Evolutionary conservation across 768 basidiomycete species (phyloP).

Genomic region (Pleurotus ostreatus): DNA sequence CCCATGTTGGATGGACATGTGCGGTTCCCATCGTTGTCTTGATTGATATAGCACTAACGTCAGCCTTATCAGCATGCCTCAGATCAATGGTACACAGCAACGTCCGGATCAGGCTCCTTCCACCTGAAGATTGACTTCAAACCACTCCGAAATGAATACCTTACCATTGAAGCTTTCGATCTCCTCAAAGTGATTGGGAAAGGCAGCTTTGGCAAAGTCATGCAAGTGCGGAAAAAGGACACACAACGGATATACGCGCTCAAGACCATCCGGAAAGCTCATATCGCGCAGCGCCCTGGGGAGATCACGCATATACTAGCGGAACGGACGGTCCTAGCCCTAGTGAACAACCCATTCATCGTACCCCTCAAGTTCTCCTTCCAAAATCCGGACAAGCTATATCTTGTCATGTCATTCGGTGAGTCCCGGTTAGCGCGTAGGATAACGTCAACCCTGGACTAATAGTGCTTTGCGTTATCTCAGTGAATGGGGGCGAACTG

Average conservation of each 20-base stretch:
- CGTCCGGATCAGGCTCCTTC: slow-evolving; percentile 84
- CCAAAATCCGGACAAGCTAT: slow-evolving; percentile 96
- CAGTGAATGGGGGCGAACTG: slow-evolving; percentile 95
- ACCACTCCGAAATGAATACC: slow-evolving; percentile 73
- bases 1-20: slow-evolving; percentile 80
- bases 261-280: slow-evolving; percentile 97
- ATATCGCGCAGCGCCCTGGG: slow-evolving; percentile 92
- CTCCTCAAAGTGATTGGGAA: slow-evolving; percentile 97
- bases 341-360: slow-evolving; percentile 99
- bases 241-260: slow-evolving; percentile 96
- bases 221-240: slow-evolving; percentile 99
- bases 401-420: slow-evolving; percentile 96
- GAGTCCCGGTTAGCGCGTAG: slow-evolving; percentile 18
- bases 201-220: slow-evolving; percentile 97
- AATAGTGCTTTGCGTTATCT: not conserved
- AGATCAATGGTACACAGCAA: slow-evolving; percentile 88
- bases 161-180: slow-evolving; percentile 97
- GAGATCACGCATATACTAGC: slow-evolving; percentile 98
- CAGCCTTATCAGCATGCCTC: slow-evolving; percentile 55
- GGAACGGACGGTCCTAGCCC: slow-evolving; percentile 92
- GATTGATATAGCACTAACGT: slow-evolving; percentile 12
- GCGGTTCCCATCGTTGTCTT: slow-evolving; percentile 20
- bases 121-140: slow-evolving; percentile 96
- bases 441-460: slow-evolving; percentile 3
- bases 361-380: slow-evolving; percentile 99